phyloP scores from a whole-genome alignment of 805 yeast genomes.

The Brettanomyces naardenensis region DNA sequence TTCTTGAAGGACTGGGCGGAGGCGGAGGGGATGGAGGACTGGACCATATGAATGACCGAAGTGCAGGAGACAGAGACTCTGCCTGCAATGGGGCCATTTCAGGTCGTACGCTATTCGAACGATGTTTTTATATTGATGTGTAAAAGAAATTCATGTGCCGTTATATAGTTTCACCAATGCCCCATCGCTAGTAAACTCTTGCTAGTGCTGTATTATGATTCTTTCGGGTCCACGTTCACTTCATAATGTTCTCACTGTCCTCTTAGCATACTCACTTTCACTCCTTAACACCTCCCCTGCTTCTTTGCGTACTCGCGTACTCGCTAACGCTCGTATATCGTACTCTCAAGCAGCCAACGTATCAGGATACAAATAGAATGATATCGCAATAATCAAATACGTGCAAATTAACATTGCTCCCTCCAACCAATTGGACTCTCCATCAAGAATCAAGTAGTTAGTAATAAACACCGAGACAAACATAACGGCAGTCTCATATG shows the following conservation, averaged over 20 bases:
- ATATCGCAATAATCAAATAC: constrained; percentile 78
- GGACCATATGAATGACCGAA: constrained; percentile 9
- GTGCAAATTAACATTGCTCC: constrained; percentile 89
- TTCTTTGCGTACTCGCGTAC: too few species aligned
- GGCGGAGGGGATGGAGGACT: constrained; percentile 5
- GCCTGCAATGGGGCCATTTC: too few species aligned
- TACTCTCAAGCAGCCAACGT: constrained; percentile 15
- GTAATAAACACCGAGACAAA: constrained; percentile 85
- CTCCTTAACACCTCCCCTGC: constrained; percentile 1
- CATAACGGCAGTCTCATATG: constrained; percentile 88
- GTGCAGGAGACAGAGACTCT: neutral
- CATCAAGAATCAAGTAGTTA: constrained; percentile 82
- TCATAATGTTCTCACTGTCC: neutral
- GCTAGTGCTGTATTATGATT: too few species aligned
- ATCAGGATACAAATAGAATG: constrained; percentile 86
- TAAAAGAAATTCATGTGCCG: too few species aligned
- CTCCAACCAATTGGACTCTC: constrained; percentile 95
- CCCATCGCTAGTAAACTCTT: too few species aligned
- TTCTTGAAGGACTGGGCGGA: constrained; percentile 16
- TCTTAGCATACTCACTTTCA: neutral
- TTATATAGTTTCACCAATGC: too few species aligned
- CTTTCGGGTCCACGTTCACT: too few species aligned
- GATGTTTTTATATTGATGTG: too few species aligned
- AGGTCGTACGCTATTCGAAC: too few species aligned
- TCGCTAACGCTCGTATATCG: too few species aligned